Conservation (phyloP, 768 basidiomycete genomes). For the Termitomyces sp. region DNA sequence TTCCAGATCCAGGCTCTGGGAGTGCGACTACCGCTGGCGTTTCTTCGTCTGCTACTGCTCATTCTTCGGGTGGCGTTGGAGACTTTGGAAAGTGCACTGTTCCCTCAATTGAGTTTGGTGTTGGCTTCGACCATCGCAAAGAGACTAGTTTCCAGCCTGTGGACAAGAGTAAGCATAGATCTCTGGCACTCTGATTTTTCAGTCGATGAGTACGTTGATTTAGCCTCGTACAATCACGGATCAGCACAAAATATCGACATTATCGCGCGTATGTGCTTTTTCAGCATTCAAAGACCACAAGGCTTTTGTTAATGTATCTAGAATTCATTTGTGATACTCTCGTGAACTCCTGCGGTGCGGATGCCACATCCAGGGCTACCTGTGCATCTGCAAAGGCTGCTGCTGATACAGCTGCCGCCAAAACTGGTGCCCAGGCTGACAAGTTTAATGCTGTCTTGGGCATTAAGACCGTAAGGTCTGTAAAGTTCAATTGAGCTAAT, state of each 20-base stretch:
- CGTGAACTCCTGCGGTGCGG: conserved; percentile 46
- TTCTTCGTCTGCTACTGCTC: conserved; percentile 12
- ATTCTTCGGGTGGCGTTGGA: conserved; percentile 22
- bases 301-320: conserved; percentile 5
- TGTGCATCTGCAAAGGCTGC: conserved; percentile 36
- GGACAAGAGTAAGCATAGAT: conserved; percentile 30
- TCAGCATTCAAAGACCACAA: not conserved
- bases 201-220: not conserved
- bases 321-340: conserved; percentile 52
- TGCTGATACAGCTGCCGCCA: conserved; percentile 33
- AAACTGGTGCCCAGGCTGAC: conserved; percentile 53
- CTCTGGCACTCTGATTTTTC: not conserved
- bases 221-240: conserved; percentile 47
- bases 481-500: not conserved
- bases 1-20: conserved; percentile 9
- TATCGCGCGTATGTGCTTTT: conserved; percentile 37
- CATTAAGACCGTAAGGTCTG: conserved; percentile 33
- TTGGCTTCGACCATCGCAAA: conserved; percentile 46
- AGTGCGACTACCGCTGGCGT: conserved; percentile 10
- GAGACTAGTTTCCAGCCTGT: conserved; percentile 52
- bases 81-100: conserved; percentile 48
- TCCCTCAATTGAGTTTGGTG: conserved; percentile 49
- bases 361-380: conserved; percentile 44
- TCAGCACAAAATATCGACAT: conserved; percentile 57
- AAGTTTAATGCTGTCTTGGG: conserved; percentile 57